Evolutionary conservation across 108 stramenopile species (phyloP).

Genomic region (Cyclotella atomus): DNA sequence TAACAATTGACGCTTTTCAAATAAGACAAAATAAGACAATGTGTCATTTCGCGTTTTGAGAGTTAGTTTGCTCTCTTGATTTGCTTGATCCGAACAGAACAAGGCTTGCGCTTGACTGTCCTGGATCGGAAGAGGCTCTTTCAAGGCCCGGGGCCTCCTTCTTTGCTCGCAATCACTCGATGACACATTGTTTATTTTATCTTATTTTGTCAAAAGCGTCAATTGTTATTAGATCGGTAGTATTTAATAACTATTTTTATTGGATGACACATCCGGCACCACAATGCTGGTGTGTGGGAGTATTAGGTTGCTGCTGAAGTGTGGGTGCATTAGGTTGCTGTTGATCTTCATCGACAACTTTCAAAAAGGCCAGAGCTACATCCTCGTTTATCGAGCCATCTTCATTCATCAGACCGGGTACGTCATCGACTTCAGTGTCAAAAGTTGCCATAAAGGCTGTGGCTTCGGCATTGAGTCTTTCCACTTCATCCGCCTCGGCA

Average conservation of each 20-base stretch:
- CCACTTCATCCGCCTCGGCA: slow-evolving; percentile 11
- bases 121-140: no score
- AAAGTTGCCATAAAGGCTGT: background rate
- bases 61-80: no score
- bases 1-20: no score
- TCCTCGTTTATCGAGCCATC: background rate
- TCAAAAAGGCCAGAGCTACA: background rate
- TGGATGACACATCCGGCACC: background rate
- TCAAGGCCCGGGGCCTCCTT: no score
- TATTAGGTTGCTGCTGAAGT: background rate
- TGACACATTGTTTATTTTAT: no score
- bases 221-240: no score
- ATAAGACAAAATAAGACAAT: no score
- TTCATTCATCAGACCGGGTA: background rate
- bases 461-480: background rate
- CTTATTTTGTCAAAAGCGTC: no score
- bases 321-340: background rate
- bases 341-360: background rate
- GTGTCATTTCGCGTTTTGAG: no score
- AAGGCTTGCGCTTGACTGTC: no score
- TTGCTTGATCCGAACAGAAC: no score
- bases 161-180: no score
- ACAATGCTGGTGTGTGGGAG: slow-evolving; percentile 3
- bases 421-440: background rate
- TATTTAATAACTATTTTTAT: background rate